Conservation (phyloP, 176 grass and related monocot genomes). For the Lolium rigidum region DNA sequence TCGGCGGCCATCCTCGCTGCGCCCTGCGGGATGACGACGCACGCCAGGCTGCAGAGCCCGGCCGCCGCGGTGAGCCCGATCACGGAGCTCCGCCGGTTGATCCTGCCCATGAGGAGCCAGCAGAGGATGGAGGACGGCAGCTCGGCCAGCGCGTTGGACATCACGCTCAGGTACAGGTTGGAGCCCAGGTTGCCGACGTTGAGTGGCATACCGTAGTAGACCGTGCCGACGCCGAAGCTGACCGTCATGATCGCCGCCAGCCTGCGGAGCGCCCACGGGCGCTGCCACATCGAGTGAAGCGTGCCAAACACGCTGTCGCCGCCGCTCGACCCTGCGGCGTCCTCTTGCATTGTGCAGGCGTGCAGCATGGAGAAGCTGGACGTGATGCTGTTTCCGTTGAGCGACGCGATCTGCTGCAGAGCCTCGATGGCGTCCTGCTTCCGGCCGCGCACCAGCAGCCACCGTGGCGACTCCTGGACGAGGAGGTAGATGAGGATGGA, state of each 20-base stretch:
- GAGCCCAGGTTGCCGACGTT: slow-evolving; percentile 87
- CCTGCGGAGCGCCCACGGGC: slow-evolving; percentile 31
- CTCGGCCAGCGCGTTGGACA: slow-evolving; percentile 83
- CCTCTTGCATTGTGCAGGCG: slow-evolving; percentile 41
- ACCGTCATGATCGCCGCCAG: slow-evolving; percentile 58
- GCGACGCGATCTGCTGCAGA: slow-evolving; percentile 58
- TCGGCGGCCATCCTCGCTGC: slow-evolving; percentile 50
- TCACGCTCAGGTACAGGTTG: slow-evolving; percentile 24
- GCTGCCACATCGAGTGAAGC: slow-evolving; percentile 55
- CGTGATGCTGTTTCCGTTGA: slow-evolving; percentile 56
- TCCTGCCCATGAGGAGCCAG: slow-evolving; percentile 22
- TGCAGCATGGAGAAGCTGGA: slow-evolving; percentile 85
- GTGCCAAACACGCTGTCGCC: slow-evolving; percentile 49
- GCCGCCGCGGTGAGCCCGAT: slow-evolving; percentile 42
- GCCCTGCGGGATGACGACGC: slow-evolving; percentile 42
- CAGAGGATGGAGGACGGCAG: slow-evolving; percentile 62
- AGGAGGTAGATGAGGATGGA: slow-evolving; percentile 53
- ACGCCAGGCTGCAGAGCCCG: slow-evolving; percentile 51
- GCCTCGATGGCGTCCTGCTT: slow-evolving; percentile 76
- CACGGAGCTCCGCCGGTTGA: not conserved
- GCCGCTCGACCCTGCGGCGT: not conserved
- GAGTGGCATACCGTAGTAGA: slow-evolving; percentile 94
- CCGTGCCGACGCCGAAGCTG: slow-evolving; percentile 73
- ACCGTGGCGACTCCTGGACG: slow-evolving; percentile 84
- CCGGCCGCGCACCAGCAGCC: slow-evolving; percentile 84